Evolutionary conservation across 176 grass and related monocot species (phyloP), one percentile per base, ranked within the genome.

Genomic region (Microstegium vimineum): DNA sequence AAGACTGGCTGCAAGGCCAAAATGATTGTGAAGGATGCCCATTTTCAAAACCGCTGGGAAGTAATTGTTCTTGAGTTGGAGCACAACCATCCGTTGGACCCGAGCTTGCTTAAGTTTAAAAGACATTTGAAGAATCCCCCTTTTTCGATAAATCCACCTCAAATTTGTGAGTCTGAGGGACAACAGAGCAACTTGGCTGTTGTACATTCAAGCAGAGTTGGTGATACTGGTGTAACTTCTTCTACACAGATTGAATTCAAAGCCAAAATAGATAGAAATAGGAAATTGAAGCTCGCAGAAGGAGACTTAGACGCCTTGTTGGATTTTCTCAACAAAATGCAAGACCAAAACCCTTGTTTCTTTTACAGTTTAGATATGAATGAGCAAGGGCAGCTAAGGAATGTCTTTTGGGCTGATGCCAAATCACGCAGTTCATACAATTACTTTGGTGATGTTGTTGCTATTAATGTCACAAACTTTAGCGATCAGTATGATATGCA

Each of bases 1-100:
- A 96, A 93, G 76, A 93, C 94, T 73, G 90, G 88, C n/a, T 96
- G 90, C 82, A 96, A 93, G 79, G 94, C 90, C 71, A 93, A 91
- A 79, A 96, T 96, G 90, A 90, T 93, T 68, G 88, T 96, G 62
- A 96, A 96, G 83, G 94, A 96, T 79, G 85, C 86, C 23, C 90
- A 93, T 89, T 91, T 93, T 85, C 90, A 96, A 66, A 96, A 93
- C 57, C 86, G 61, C 20, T 96, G 94, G 94, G 94, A 93, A 64
- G 88, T 96, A 23, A 92, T 91, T 82, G 88, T 87, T 72, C 90
- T 96, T 22, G 91, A 93, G 76, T 89, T 93, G 71, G 88, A 89
- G 72, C 94, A 96, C 84, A 96, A 93, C 62, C 94, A 96, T 75
- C 88, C 83, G 2, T 69, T 93, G 75, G 94, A 96, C 52, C 94